Conservation (phyloP, 139 green algal species). For the Diplosphaera chodatii region DNA sequence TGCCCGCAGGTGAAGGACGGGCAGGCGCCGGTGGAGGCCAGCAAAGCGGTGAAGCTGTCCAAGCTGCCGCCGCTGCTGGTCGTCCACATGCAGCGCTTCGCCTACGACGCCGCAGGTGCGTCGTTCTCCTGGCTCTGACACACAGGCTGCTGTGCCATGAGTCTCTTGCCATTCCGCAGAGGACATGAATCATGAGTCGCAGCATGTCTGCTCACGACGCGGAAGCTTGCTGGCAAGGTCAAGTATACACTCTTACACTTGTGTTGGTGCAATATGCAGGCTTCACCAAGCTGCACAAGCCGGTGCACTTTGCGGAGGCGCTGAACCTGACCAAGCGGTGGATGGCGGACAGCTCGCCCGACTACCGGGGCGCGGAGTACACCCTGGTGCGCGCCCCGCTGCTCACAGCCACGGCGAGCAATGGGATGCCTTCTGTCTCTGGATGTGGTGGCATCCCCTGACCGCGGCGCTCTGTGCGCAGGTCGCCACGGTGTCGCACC, state of each 20-base stretch:
- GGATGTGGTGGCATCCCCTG: no score
- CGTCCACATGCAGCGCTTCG: conserved; percentile 72
- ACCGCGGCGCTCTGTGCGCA: no score
- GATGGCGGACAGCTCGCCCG: conserved; percentile 47
- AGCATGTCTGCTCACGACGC: no score
- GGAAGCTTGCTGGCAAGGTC: no score
- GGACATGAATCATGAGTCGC: no score
- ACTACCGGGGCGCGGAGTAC: conserved; percentile 38
- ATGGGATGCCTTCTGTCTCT: no score
- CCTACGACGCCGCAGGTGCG: neutral
- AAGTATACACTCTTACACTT: no score
- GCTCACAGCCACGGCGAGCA: no score
- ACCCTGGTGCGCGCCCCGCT: conserved; percentile 38
- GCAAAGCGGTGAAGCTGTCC: conserved; percentile 34
- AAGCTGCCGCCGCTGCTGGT: conserved; percentile 58
- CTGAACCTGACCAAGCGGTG: conserved; percentile 37
- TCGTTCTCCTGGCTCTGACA: neutral
- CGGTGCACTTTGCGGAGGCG: conserved; percentile 37
- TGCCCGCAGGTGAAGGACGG: conserved; percentile 17
- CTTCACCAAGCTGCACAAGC: conserved; percentile 49
- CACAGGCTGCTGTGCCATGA: no score
- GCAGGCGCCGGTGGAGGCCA: conserved; percentile 12
- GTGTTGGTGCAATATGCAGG: no score
- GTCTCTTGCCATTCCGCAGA: no score
- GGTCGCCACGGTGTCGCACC: conserved; percentile 63